Percentiles rank a stretch among this genome's conserved stretches.
Conservation (phyloP, 2,329 filamentous ascomycete genomes). For the Hypoxylon sp. region DNA sequence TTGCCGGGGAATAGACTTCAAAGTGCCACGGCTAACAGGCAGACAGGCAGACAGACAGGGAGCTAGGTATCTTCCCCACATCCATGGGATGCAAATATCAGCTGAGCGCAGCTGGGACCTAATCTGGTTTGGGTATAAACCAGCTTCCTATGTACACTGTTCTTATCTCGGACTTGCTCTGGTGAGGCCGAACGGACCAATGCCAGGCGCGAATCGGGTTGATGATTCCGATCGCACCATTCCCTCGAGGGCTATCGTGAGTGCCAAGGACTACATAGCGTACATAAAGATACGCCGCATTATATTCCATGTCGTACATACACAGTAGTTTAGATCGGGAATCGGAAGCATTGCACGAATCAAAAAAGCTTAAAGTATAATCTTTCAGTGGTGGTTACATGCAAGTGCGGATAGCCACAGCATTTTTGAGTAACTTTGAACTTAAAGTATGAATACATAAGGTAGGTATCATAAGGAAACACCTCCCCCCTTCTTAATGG, state of each 20-base stretch:
- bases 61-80: not conserved
- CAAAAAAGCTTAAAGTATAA: not conserved
- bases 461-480: constrained; percentile 4
- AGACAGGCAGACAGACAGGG: too few species aligned
- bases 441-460: too few species aligned
- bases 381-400: not conserved
- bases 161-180: not conserved
- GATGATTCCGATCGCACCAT: constrained; percentile 33
- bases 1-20: constrained; percentile 27
- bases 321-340: not conserved
- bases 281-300: not conserved
- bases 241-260: constrained; percentile 23
- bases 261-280: not conserved
- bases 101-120: constrained; percentile 3
- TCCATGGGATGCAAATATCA: not conserved
- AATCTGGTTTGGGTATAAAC: not conserved
- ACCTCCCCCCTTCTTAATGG: not conserved
- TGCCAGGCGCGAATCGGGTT: constrained; percentile 6
- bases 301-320: not conserved
- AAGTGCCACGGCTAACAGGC: too few species aligned
- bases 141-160: not conserved
- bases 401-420: not conserved
- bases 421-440: not conserved
- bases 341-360: constrained; percentile 11
- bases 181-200: not conserved